Percentiles rank a stretch among this genome's conserved stretches.
Conservation (phyloP, 768 basidiomycete genomes). For the Pisolithus sp. region DNA sequence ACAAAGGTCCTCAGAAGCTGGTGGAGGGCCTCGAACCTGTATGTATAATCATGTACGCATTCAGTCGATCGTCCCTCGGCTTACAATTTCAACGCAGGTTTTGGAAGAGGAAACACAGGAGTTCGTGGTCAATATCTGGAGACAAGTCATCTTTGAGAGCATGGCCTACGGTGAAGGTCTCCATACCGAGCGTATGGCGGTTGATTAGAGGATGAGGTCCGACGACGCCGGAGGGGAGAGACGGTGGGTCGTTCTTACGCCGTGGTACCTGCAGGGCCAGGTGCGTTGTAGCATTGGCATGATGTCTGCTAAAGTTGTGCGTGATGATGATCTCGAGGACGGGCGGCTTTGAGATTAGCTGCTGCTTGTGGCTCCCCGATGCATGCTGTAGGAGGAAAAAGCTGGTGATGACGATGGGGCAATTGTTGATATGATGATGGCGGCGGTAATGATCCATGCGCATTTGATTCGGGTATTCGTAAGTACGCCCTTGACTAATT, state of each 20-base stretch:
- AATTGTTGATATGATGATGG: constrained; percentile 6
- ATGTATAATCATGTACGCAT: constrained; percentile 28
- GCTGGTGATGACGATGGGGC: constrained; percentile 7
- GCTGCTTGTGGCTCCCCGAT: constrained; percentile 10
- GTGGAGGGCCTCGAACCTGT: constrained; percentile 90
- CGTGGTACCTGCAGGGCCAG: constrained; percentile 36
- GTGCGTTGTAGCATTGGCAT: constrained; percentile 56
- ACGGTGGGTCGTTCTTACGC: constrained; percentile 10
- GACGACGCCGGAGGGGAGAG: constrained; percentile 7
- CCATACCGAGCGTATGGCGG: constrained; percentile 78
- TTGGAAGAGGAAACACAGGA: constrained; percentile 87
- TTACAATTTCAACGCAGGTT: constrained; percentile 45
- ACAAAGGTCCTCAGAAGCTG: constrained; percentile 77
- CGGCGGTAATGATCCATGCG: constrained; percentile 2
- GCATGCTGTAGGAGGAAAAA: constrained; percentile 14
- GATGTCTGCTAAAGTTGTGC: constrained; percentile 28
- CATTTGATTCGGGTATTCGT: constrained; percentile 29
- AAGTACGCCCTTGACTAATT: constrained; percentile 51
- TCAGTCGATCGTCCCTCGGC: neutral
- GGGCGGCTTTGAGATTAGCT: constrained; percentile 7
- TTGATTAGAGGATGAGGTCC: constrained; percentile 42
- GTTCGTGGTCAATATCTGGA: constrained; percentile 76
- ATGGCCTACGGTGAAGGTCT: constrained; percentile 89
- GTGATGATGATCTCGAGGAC: constrained; percentile 22
- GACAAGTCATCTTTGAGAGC: constrained; percentile 91